phyloP scores from a whole-genome alignment of 2,329 filamentous ascomycete species.

The Phialophora verrucosa region DNA sequence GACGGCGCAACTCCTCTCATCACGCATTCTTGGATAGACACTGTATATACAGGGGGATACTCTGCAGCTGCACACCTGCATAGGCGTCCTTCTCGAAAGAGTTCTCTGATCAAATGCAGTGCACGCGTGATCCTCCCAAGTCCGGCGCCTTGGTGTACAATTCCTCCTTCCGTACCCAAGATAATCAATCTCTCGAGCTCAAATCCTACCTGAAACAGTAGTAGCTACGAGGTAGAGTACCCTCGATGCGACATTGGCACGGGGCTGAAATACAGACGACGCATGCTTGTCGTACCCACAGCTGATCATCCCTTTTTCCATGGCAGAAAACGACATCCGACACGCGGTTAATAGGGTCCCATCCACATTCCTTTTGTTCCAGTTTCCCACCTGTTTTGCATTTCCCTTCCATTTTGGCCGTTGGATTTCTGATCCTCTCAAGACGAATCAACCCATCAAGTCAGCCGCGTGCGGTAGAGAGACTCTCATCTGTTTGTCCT shows the following conservation, averaged over 20 bases:
- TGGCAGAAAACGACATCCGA: not conserved
- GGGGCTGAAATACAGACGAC: constrained; percentile 1
- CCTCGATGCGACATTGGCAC: constrained; percentile 1
- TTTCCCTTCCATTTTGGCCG: not conserved
- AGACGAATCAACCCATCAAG: no score
- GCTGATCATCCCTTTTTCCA: constrained; percentile 8
- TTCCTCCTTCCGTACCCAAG: not conserved
- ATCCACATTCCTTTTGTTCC: not conserved
- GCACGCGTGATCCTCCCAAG: not conserved
- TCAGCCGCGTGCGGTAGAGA: not conserved
- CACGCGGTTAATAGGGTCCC: not conserved
- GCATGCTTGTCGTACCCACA: constrained; percentile 8
- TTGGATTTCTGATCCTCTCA: no score
- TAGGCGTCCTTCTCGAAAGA: no score
- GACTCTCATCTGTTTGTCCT: not conserved
- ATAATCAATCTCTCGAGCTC: not conserved
- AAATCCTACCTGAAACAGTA: not conserved
- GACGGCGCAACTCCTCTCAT: constrained; percentile 27
- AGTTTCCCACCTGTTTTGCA: not conserved
- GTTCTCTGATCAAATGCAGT: not conserved
- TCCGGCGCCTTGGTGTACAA: not conserved
- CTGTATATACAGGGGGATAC: no score
- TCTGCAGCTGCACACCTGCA: not conserved
- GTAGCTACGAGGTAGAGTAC: not conserved
- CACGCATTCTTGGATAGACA: not conserved